Conservation (phyloP, 2,329 filamentous ascomycete species). For the Verticillium nubilum region DNA sequence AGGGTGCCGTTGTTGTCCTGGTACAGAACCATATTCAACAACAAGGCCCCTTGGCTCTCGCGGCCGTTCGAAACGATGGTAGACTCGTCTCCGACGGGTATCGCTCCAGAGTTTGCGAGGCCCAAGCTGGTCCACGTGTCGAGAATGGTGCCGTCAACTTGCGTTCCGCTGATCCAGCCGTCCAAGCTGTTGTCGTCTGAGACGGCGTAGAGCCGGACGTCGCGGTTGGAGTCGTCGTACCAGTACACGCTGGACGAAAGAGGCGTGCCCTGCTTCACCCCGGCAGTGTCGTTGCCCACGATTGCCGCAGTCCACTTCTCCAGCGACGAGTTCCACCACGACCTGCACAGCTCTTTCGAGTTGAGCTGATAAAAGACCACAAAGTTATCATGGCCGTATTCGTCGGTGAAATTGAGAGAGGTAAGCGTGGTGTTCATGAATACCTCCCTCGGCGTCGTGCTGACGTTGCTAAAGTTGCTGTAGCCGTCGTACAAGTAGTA, state of each 20-base stretch:
- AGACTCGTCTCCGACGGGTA: neutral
- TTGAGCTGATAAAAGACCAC: conserved; percentile 8
- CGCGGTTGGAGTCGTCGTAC: conserved; percentile 4
- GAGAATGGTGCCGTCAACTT: neutral
- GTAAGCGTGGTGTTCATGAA: conserved; percentile 3
- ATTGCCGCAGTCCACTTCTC: conserved; percentile 3
- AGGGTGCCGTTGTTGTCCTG: conserved; percentile 6
- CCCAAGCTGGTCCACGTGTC: conserved; percentile 7
- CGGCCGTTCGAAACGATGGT: conserved; percentile 7
- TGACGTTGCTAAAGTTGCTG: neutral
- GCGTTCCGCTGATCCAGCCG: conserved; percentile 5
- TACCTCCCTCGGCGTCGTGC: neutral
- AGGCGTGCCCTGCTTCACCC: conserved; percentile 7
- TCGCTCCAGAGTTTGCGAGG: conserved; percentile 5
- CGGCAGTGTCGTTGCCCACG: conserved; percentile 1
- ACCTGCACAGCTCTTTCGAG: conserved; percentile 5
- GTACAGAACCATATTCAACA: conserved; percentile 7
- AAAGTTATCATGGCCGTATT: conserved; percentile 6
- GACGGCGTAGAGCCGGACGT: conserved; percentile 8
- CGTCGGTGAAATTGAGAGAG: conserved; percentile 10
- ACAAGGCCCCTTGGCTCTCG: conserved; percentile 5
- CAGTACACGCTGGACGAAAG: conserved; percentile 11
- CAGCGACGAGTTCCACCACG: conserved; percentile 8
- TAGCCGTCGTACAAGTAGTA: neutral
- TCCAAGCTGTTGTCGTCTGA: conserved; percentile 6